Conservation (phyloP, 2,329 filamentous ascomycete species). For the Monilinia fructigena region DNA sequence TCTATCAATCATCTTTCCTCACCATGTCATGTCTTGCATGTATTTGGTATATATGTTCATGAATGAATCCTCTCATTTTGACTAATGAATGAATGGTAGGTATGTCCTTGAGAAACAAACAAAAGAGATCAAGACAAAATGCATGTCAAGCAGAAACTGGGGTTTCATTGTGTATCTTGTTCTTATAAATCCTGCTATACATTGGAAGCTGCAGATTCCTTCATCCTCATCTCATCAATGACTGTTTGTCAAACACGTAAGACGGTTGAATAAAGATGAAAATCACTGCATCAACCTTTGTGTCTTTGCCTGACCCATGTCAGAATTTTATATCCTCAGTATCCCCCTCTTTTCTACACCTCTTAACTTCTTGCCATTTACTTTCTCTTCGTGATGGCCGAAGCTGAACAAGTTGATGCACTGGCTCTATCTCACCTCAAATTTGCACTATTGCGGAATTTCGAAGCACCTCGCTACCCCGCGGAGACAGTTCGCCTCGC, state of each 20-base stretch:
- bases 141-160: neutral
- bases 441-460: neutral
- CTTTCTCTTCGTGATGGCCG: neutral
- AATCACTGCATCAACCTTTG: conserved; percentile 1
- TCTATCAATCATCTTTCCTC: neutral
- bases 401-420: neutral
- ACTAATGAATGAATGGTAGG: neutral
- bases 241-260: conserved; percentile 7
- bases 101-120: neutral
- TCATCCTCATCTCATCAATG: neutral
- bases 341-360: conserved; percentile 12
- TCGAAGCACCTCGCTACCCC: neutral
- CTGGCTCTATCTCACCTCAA: neutral
- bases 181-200: neutral
- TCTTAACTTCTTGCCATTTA: neutral
- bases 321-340: conserved; percentile 5
- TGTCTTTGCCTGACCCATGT: conserved; percentile 13
- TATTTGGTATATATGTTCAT: neutral
- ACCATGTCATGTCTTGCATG: neutral
- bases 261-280: conserved; percentile 6
- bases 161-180: neutral
- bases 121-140: neutral
- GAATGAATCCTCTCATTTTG: neutral
- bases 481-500: neutral
- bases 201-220: conserved; percentile 1